Conservation (phyloP, 2,329 filamentous ascomycete genomes). For the Penicillium sp. region DNA sequence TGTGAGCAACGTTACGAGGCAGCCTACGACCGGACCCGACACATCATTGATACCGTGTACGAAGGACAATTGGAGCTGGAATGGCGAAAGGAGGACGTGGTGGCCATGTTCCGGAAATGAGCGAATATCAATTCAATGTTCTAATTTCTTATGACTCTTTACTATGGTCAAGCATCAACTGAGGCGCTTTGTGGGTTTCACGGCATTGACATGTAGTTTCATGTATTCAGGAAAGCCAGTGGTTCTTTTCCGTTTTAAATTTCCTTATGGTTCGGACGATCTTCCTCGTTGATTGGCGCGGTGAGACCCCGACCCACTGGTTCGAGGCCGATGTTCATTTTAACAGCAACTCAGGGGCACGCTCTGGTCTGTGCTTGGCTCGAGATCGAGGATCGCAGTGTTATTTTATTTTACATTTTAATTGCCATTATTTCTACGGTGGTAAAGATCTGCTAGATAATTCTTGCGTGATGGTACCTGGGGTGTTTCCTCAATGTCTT, state of each 20-base stretch:
- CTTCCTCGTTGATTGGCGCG: constrained; percentile 11
- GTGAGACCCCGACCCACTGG: constrained; percentile 11
- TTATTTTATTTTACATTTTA: background rate
- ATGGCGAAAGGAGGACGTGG: constrained; percentile 49
- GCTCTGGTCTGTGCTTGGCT: constrained; percentile 17
- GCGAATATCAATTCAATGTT: constrained; percentile 1
- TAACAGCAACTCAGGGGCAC: constrained; percentile 16
- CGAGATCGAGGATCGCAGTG: constrained; percentile 9
- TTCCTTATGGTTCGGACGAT: background rate
- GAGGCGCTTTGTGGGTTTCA: background rate
- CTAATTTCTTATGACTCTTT: constrained; percentile 1
- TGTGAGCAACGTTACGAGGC: constrained; percentile 59
- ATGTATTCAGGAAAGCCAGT: background rate
- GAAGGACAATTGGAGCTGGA: constrained; percentile 49
- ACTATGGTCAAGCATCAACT: background rate
- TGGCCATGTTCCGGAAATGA: constrained; percentile 44
- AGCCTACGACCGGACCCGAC: constrained; percentile 52
- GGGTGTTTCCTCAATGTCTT: constrained; percentile 1
- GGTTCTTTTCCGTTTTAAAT: background rate
- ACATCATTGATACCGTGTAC: constrained; percentile 47
- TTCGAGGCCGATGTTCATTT: constrained; percentile 14
- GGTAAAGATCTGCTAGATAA: background rate
- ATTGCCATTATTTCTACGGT: background rate
- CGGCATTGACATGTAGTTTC: background rate
- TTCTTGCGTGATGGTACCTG: constrained; percentile 7